These are phyloP conservation scores for Candida pseudofarinosa DNA, from an alignment of 805 yeast genomes.

Conservation along the genomic window DNA sequence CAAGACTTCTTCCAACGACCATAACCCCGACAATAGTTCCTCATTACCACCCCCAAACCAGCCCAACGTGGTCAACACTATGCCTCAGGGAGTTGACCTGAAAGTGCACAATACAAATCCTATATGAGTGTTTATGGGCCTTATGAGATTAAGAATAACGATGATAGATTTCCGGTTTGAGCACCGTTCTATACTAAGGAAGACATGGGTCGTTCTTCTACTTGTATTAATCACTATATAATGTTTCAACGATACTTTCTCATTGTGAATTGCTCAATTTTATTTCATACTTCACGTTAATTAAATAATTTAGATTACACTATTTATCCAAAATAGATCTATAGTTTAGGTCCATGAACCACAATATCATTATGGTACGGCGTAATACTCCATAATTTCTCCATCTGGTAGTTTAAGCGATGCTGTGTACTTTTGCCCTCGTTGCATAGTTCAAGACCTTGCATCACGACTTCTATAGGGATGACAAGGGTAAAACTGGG, in stretches of 20 bases:
- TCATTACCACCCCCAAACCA: slow-evolving; percentile 18
- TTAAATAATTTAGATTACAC: not conserved
- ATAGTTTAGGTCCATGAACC: slow-evolving; percentile 17
- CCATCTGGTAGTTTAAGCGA: slow-evolving; percentile 10
- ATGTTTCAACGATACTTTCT: too few species aligned
- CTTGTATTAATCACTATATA: too few species aligned
- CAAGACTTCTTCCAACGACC: slow-evolving; percentile 5
- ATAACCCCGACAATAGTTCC: slow-evolving; percentile 3
- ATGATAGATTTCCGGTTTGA: not conserved
- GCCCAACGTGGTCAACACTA: slow-evolving; percentile 21
- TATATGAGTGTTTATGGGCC: not conserved
- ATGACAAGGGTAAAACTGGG: slow-evolving; percentile 27
- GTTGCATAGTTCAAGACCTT: slow-evolving; percentile 12
- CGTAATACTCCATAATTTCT: slow-evolving; percentile 21
- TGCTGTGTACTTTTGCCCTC: not conserved
- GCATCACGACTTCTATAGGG: slow-evolving; percentile 28
- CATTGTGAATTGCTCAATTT: too few species aligned
- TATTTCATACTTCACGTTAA: too few species aligned
- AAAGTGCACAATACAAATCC: slow-evolving; percentile 7
- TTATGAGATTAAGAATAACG: not conserved
- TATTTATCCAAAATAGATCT: not conserved
- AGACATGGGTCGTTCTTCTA: too few species aligned
- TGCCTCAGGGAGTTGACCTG: slow-evolving; percentile 17
- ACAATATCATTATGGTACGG: slow-evolving; percentile 18
- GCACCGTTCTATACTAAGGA: too few species aligned